phyloP scores from a whole-genome alignment of 768 basidiomycete genomes.

The Trametes gibbosa region DNA sequence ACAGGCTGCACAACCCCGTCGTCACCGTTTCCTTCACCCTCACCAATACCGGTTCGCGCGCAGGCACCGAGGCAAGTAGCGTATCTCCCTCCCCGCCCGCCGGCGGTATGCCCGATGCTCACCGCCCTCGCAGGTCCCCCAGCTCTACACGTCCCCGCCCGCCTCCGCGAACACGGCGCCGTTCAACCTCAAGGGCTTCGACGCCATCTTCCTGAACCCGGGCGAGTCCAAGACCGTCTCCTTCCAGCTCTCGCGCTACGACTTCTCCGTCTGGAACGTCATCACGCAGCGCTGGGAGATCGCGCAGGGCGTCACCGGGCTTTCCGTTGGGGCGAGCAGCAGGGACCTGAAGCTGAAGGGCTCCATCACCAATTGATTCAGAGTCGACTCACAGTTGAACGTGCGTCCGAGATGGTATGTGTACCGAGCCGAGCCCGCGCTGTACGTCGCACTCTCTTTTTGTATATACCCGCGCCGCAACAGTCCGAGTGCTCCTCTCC shows the following conservation, averaged over 20 bases:
- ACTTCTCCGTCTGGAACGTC: constrained; percentile 39
- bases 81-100: too few relatives aligned
- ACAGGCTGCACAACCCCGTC: constrained; percentile 50
- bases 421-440: too few relatives aligned
- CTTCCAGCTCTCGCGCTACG: constrained; percentile 32
- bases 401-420: not conserved
- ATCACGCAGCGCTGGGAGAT: constrained; percentile 39
- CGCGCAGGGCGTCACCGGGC: constrained; percentile 51
- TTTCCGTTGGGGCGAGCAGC: constrained; percentile 69
- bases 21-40: constrained; percentile 53
- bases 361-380: constrained; percentile 26
- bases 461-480: not conserved
- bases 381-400: too few relatives aligned
- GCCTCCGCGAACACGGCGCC: constrained; percentile 48
- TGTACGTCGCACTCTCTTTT: not conserved
- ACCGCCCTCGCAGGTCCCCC: constrained; percentile 41
- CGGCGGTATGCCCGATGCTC: not conserved
- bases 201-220: constrained; percentile 37
- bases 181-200: constrained; percentile 54
- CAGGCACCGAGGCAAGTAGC: constrained; percentile 51
- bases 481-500: not conserved
- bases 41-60: constrained; percentile 50
- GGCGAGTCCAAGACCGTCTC: constrained; percentile 29
- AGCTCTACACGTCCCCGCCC: constrained; percentile 53
- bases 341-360: constrained; percentile 55